Evolutionary conservation across 352 stramenopile genomes (phyloP).

Genomic region (Phytophthora fragariaefolia): DNA sequence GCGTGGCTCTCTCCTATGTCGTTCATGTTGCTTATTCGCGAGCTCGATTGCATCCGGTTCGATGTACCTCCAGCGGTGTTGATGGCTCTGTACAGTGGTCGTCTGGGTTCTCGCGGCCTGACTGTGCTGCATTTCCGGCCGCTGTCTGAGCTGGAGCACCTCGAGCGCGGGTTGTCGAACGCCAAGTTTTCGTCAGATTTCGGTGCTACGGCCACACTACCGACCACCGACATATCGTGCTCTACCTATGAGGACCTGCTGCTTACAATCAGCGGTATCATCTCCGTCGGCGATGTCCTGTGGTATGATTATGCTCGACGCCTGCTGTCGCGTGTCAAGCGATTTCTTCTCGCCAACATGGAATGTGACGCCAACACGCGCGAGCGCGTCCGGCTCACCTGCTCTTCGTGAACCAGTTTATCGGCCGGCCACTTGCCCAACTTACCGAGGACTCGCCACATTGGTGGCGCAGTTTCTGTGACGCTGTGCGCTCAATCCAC

Average conservation of each 20-base stretch:
- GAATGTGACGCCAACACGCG: conserved; percentile 12
- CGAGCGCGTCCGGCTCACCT: conserved; percentile 6
- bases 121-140: conserved; percentile 17
- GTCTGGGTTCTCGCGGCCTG: background rate
- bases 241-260: conserved; percentile 1
- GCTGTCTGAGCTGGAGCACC: conserved; percentile 3
- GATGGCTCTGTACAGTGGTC: conserved; percentile 7
- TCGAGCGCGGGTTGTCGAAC: background rate
- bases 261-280: background rate
- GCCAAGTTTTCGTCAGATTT: conserved; percentile 14
- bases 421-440: no score
- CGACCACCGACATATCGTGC: background rate
- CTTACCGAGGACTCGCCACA: no score
- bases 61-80: background rate
- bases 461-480: no score
- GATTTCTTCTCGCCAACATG: conserved; percentile 8
- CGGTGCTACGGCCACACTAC: background rate
- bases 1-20: background rate
- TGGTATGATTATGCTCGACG: conserved; percentile 12
- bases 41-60: conserved; percentile 6
- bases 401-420: conserved; percentile 9
- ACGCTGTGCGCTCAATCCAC: no score
- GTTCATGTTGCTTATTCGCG: background rate
- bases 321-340: conserved; percentile 2
- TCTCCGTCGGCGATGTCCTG: conserved; percentile 1